Base-by-base conservation (phyloP, 768 basidiomycete genomes). In the Asterophora parasitica region DNA sequence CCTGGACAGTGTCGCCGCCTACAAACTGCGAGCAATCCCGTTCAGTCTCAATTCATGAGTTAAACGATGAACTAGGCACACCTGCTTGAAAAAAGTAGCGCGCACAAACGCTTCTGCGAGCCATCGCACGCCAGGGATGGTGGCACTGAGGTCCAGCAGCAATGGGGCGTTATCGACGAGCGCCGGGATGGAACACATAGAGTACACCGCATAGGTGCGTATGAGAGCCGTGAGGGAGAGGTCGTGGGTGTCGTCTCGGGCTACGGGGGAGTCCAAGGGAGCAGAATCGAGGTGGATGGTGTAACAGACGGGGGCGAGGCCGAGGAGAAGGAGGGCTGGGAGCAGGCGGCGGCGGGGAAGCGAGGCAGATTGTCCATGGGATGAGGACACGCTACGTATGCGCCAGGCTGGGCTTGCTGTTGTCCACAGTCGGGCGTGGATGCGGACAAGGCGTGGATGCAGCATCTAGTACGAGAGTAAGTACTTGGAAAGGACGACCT, bases 41-140 rank as follows among this genome's bases (percentile, higher is more conserved):
- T n/a, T n/a, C n/a, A n/a, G n/a, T n/a, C n/a, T n/a, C n/a, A n/a
- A n/a, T n/a, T n/a, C n/a, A n/a, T n/a, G n/a, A n/a, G n/a, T n/a
- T n/a, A n/a, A n/a, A n/a, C n/a, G n/a, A n/a, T n/a, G n/a, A n/a
- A n/a, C n/a, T n/a, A n/a, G n/a, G n/a, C n/a, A n/a, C n/a, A 85
- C 88, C 69, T 94, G 92, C 38, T 79, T 74, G 58, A 92, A 95
- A 70, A 96, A 95, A 0, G 92, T 94, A 8, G 73, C 65, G 34
- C 88, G 74, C 4, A 95, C 85, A 45, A 88, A 60, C 1, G 70
- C 71, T 58, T 91, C 82, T 1, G 85, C 82, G 33, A 91, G 57
- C 46, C 77, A 70, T 49, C 73, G 78, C 0, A 93, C 39, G 0
- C 85, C 75, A n/a, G 85, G 77, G 1, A 82, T 65, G 34, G 72